Conservation (phyloP, 2,329 filamentous ascomycete genomes). For the Amphichorda felina region DNA sequence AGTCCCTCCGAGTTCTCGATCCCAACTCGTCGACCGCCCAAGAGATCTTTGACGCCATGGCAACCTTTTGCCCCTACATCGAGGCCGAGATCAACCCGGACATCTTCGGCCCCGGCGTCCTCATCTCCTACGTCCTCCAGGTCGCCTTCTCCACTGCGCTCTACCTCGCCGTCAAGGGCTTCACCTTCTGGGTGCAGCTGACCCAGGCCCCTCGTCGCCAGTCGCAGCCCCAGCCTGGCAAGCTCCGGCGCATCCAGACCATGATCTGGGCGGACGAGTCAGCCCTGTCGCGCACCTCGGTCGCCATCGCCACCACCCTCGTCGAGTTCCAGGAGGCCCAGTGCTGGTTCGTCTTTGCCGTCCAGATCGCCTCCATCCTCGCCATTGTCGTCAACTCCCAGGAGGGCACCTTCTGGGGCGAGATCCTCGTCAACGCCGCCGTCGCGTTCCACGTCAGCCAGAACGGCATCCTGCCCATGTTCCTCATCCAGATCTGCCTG, state of each 20-base stretch:
- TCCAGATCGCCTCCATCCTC: conserved; percentile 26
- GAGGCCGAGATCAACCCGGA: conserved; percentile 24
- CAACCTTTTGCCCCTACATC: conserved; percentile 21
- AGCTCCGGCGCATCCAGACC: conserved; percentile 20
- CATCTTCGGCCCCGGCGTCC: conserved; percentile 25
- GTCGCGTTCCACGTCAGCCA: conserved; percentile 23
- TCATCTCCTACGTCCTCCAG: conserved; percentile 25
- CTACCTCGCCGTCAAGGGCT: conserved; percentile 20
- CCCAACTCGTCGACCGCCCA: conserved; percentile 11
- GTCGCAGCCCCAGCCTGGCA: conserved; percentile 3
- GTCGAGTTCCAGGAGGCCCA: conserved; percentile 27
- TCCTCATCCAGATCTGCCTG: conserved; percentile 22
- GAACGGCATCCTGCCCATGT: conserved; percentile 24
- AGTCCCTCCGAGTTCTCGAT: conserved; percentile 13
- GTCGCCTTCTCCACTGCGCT: conserved; percentile 20
- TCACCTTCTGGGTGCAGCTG: conserved; percentile 20
- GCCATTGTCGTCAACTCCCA: conserved; percentile 27
- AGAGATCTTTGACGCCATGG: conserved; percentile 20
- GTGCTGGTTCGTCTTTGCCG: conserved; percentile 25
- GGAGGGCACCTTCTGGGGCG: conserved; percentile 25
- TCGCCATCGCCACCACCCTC: conserved; percentile 25
- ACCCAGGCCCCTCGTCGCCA: conserved; percentile 12
- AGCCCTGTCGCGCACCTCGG: conserved; percentile 22
- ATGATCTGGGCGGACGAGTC: conserved; percentile 24
- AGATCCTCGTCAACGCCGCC: conserved; percentile 24